Evolutionary conservation across 495 filamentous ascomycete species (phyloP).

Genomic region (Baudoinia panamericana): DNA sequence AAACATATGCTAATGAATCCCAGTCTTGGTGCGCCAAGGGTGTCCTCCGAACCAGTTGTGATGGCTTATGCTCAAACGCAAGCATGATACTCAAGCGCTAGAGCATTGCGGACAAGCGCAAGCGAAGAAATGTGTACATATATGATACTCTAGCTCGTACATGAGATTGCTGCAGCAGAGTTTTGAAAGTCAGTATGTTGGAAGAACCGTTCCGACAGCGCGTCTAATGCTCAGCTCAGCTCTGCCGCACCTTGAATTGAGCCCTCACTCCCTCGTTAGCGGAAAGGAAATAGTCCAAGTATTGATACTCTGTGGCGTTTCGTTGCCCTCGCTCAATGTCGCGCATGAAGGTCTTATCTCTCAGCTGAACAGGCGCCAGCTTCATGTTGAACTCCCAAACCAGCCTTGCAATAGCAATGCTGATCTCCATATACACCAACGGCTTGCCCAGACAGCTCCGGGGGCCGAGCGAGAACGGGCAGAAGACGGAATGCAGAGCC

Average conservation of each 20-base stretch:
- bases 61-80: conserved; percentile 16
- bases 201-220: no score
- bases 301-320: not conserved
- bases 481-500: conserved; percentile 34
- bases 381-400: conserved; percentile 9
- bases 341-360: not conserved
- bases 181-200: no score
- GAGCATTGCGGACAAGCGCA: not conserved
- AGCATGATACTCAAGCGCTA: no score
- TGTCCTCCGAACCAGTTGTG: conserved; percentile 9
- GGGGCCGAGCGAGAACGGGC: conserved; percentile 44
- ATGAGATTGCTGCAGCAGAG: no score
- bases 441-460: conserved; percentile 45
- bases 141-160: no score
- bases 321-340: not conserved
- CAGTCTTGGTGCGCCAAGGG: conserved; percentile 15
- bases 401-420: conserved; percentile 4
- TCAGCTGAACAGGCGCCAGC: not conserved
- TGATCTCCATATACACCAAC: conserved; percentile 10
- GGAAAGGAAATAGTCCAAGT: conserved; percentile 1
- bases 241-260: conserved; percentile 1
- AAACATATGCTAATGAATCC: not conserved
- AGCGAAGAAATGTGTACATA: no score
- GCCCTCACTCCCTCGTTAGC: conserved; percentile 3
- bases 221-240: not conserved